Conservation (phyloP, 1,284 basidiomycete species). For the Ustilago lituana region DNA sequence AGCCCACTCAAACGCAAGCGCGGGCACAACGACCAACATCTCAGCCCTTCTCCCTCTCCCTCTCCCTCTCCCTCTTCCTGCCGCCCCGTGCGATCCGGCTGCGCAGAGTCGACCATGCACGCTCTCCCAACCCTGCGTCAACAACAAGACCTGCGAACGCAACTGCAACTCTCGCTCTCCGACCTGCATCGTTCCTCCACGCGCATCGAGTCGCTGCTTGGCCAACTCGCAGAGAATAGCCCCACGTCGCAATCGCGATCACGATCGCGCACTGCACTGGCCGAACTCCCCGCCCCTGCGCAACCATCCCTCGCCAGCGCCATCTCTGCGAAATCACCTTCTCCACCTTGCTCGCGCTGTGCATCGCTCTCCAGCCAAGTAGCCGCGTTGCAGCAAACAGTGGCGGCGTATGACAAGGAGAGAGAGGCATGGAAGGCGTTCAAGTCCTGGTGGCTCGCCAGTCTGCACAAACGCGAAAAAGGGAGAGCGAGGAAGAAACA, state of each 20-base stretch:
- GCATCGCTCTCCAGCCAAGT: constrained; percentile 3
- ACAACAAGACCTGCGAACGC: too few relatives aligned
- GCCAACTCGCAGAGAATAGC: neutral
- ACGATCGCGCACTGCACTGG: neutral
- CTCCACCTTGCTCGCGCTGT: too few relatives aligned
- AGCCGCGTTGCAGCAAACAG: neutral
- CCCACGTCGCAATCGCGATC: too few relatives aligned
- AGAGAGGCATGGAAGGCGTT: constrained; percentile 27
- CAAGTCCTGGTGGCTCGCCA: constrained; percentile 36
- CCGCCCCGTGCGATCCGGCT: too few relatives aligned
- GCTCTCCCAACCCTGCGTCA: too few relatives aligned
- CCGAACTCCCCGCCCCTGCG: neutral
- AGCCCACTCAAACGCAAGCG: constrained; percentile 18
- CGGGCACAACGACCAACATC: too few relatives aligned
- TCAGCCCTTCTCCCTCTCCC: neutral
- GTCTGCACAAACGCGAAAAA: constrained; percentile 16
- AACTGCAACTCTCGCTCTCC: constrained; percentile 6
- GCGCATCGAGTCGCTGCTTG: constrained; percentile 3
- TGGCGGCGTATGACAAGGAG: constrained; percentile 12
- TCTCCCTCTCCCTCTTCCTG: neutral
- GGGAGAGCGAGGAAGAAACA: neutral
- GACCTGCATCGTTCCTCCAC: neutral
- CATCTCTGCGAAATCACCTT: too few relatives aligned
- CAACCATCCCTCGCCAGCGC: neutral
- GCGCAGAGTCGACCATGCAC: too few relatives aligned